Base-by-base conservation (phyloP, 208 protist species). In the Blastocrithidia nonstop region DNA sequence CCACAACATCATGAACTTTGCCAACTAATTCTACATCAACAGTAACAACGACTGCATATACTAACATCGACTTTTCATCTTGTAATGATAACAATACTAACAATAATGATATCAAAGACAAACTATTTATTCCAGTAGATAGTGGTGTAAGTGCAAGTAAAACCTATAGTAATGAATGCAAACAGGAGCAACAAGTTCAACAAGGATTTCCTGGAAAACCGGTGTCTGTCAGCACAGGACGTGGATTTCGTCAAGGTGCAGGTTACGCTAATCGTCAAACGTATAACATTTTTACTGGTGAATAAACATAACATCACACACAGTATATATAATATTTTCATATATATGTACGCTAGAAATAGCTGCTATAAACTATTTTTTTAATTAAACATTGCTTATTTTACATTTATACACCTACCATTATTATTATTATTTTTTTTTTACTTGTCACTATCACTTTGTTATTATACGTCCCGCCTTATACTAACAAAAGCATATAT, bases 231-330 rank as follows among this genome's bases (percentile, higher is more conserved):
- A 67, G 65, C 32, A 73, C 71, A 0, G 58, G 66, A n/a, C 66
- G 75, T 11, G 57, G 58, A 13, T 63, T 76, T 37, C 74, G 80
- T 15, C 80, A 70, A 0, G 74, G 80, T 36, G 63, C 71, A 4
- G 80, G 75, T 7, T 66, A 83, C 40, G 80, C 80, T 15, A 89
- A 85, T 65, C 55, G 59, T 11, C 74, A 85, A 55, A 89, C 80
- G 16, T 89, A 86, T 52, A 89, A 89, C 44, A 81, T 89, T 32
- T 84, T 89, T 58, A 86, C 71, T 7, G 80, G 80, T 1, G 45
- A 89, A 39, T 85, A 71, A 11, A 16, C 19, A 6, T 35, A 17
- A n/a, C 45, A 11, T 50, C 45, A 13, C 27, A 46, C n/a, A 19
- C 6, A 43, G 9, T 15, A 9, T 47, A 17, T 42, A 17, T 47